Evolutionary conservation across 768 basidiomycete genomes (phyloP), one percentile per base, ranked within the genome.

Genomic region (Mycena rebaudengoi): DNA sequence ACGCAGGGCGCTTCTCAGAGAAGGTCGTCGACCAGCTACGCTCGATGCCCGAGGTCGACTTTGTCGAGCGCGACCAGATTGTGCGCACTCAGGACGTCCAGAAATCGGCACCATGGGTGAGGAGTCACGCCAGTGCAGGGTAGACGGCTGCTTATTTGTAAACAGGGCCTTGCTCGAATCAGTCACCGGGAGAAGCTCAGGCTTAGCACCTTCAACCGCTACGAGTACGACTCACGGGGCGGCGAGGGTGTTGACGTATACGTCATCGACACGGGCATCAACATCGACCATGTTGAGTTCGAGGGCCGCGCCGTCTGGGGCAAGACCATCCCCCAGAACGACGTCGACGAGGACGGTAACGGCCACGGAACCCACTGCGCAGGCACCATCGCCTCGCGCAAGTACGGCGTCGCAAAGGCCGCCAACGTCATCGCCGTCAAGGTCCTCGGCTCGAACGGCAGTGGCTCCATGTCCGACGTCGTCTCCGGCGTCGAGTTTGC

Each of bases 331-430:
- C 95, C 97, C 8, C 50, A 72, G 70, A 88, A 91, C 70, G 96
- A 97, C 67, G 84, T 83, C 5, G 97, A 99, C 70, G 86, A 87
- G 66, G 98, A 99, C 70, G 93, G 88, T 59, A 98, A 99, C 76
- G 98, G 98, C 65, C 98, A 99, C 73, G 98, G 97, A 39, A 87
- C 92, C 30, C 95, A 96, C 76, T 96, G 95, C 69, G 96, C 96
- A 45, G 96, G 96, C 55, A 99, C 96, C 29, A 96, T 99, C 68
- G 98, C 90, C n/a, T 95, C 94, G 5, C 79, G 82, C 71, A 92
- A 90, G 78, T 99, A 95, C 72, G 98, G 98, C 79, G 95, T 99
- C 44, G 96, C 98, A 51, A 99, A 99, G 89, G 85, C 85, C 64
- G 97, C 96, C 57, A 85, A 94, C 64, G 85, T 97, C 68, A 83